Evolutionary conservation across 805 yeast genomes (phyloP).

Genomic region (Teunomyces lycoperdinae): DNA sequence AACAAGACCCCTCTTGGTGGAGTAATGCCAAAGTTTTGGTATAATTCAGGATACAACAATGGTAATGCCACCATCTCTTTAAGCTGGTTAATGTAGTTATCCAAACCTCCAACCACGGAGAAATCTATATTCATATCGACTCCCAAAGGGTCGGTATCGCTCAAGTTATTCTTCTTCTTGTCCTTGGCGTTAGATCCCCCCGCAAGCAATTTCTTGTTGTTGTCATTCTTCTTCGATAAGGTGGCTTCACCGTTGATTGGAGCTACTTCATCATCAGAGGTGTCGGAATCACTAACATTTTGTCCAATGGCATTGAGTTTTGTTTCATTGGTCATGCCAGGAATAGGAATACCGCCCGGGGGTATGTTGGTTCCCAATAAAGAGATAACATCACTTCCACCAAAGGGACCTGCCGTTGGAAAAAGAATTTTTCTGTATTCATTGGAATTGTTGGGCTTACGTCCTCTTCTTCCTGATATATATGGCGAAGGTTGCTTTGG

Average conservation of each 20-base stretch:
- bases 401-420: slow-evolving; percentile 97
- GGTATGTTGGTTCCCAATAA: slow-evolving; percentile 70
- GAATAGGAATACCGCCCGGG: slow-evolving; percentile 43
- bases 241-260: slow-evolving; percentile 44
- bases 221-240: slow-evolving; percentile 27
- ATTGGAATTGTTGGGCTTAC: slow-evolving; percentile 36
- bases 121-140: slow-evolving; percentile 83
- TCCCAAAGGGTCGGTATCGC: slow-evolving; percentile 93
- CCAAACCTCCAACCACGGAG: slow-evolving; percentile 86
- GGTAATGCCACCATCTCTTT: slow-evolving; percentile 98
- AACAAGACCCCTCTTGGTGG: slow-evolving; percentile 97
- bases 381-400: slow-evolving; percentile 90
- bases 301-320: slow-evolving; percentile 32
- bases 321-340: slow-evolving; percentile 28
- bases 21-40: slow-evolving; percentile 82
- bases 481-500: slow-evolving; percentile 15
- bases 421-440: slow-evolving; percentile 65
- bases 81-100: slow-evolving; percentile 82
- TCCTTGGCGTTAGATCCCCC: slow-evolving; percentile 32
- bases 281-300: slow-evolving; percentile 50
- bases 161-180: slow-evolving; percentile 57
- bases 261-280: slow-evolving; percentile 60
- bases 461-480: slow-evolving; percentile 31
- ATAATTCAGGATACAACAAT: slow-evolving; percentile 86
- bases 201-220: slow-evolving; percentile 31